Conservation (phyloP, 148 eudicot species). For the Camellia sinensis region DNA sequence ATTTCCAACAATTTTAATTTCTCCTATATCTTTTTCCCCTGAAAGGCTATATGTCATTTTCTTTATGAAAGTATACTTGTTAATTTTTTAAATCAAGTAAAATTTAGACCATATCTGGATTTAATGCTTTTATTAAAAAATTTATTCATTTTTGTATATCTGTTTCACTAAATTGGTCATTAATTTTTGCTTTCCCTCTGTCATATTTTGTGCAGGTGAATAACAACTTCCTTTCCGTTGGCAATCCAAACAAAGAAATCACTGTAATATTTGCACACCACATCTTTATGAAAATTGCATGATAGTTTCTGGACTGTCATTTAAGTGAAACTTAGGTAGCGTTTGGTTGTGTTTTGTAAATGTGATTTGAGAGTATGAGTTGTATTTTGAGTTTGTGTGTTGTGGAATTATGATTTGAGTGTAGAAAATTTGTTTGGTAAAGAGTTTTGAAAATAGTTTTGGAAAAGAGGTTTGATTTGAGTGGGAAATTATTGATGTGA, state of each 20-base stretch:
- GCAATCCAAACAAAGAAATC: constrained; percentile 86
- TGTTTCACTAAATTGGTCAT: constrained; percentile 3
- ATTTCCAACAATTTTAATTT: no score
- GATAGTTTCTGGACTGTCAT: background rate
- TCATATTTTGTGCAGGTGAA: constrained; percentile 60
- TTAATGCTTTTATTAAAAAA: background rate
- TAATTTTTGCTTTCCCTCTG: background rate
- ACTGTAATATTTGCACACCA: constrained; percentile 40
- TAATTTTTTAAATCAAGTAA: background rate
- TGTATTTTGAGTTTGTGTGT: no score
- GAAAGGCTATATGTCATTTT: background rate
- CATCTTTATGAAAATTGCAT: constrained; percentile 4
- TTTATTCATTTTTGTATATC: background rate
- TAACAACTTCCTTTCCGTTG: constrained; percentile 90
- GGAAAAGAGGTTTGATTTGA: no score
- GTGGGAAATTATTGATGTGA: no score
- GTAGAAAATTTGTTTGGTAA: no score
- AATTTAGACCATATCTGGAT: background rate
- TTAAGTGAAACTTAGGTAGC: background rate
- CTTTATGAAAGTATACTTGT: background rate
- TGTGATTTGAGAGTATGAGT: no score
- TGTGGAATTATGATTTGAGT: no score
- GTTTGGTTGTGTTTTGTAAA: no score
- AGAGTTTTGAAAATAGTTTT: no score
- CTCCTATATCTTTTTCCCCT: no score